These are phyloP conservation scores for Candolleomyces aberdarensis DNA, from an alignment of 768 basidiomycete species.

Conservation along the genomic window DNA sequence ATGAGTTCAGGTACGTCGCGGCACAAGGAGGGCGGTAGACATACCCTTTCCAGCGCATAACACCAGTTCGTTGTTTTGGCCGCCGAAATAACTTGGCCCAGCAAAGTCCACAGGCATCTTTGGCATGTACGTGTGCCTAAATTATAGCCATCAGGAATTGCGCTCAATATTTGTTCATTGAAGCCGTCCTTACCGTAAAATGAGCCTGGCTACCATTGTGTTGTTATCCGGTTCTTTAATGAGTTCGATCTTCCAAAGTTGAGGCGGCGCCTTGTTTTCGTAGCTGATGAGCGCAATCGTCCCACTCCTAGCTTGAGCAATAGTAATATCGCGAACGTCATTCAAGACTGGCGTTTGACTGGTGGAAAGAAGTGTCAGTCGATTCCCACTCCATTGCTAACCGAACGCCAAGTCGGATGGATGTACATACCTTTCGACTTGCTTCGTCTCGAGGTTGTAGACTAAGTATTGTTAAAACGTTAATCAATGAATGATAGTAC, in stretches of 20 bases:
- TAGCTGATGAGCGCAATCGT: constrained; percentile 68
- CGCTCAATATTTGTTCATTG: too few relatives aligned
- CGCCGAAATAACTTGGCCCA: constrained; percentile 81
- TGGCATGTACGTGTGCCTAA: constrained; percentile 32
- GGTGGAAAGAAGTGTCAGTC: neutral
- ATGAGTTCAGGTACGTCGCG: too few relatives aligned
- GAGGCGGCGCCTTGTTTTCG: constrained; percentile 75
- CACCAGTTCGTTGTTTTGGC: constrained; percentile 74
- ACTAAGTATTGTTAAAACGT: constrained; percentile 33
- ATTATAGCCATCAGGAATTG: too few relatives aligned
- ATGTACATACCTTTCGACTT: constrained; percentile 58
- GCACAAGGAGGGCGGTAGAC: too few relatives aligned
- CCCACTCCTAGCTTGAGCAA: constrained; percentile 47
- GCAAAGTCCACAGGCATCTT: constrained; percentile 69
- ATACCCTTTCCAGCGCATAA: constrained; percentile 63
- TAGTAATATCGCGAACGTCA: constrained; percentile 68
- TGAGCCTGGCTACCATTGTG: too few relatives aligned
- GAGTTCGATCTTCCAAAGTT: constrained; percentile 67
- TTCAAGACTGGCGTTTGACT: constrained; percentile 74
- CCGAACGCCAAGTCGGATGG: neutral
- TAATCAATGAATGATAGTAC: neutral
- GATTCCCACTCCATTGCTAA: neutral
- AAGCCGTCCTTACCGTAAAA: too few relatives aligned
- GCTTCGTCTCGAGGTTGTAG: constrained; percentile 62
- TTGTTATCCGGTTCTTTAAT: too few relatives aligned